These are phyloP conservation scores for Cicer judaicum DNA, from an alignment of 306 rosid species.

Conservation along the genomic window DNA sequence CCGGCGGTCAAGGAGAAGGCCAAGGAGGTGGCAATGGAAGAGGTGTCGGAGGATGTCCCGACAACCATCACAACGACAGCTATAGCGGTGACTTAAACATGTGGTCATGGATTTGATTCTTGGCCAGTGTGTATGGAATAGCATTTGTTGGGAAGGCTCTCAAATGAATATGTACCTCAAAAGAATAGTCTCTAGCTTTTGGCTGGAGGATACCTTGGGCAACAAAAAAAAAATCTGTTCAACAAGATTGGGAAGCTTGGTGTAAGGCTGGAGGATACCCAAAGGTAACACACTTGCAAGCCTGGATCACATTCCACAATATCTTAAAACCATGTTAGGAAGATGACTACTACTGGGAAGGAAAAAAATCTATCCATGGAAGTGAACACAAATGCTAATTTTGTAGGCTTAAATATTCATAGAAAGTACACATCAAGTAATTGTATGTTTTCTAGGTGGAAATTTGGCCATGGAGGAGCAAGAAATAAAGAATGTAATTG, in stretches of 20 bases:
- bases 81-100: too few relatives aligned
- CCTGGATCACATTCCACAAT: not conserved
- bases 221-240: not conserved
- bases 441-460: not conserved
- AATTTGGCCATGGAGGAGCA: not conserved
- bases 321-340: not conserved
- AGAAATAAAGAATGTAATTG: constrained; percentile 2
- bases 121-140: too few relatives aligned
- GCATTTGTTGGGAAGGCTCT: too few relatives aligned
- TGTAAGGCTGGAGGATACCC: not conserved
- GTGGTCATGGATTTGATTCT: too few relatives aligned
- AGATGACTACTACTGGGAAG: not conserved
- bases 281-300: constrained; percentile 11
- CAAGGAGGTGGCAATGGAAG: too few relatives aligned
- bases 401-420: not conserved
- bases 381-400: not conserved
- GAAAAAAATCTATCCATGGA: not conserved
- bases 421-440: not conserved
- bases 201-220: too few relatives aligned
- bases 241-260: not conserved
- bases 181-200: too few relatives aligned
- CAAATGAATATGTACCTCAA: too few relatives aligned
- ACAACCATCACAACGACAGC: too few relatives aligned
- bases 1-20: too few relatives aligned
- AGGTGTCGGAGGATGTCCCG: too few relatives aligned